Base-by-base conservation (phyloP, 805 yeast species). In the Cyberlindnera meyerae region DNA sequence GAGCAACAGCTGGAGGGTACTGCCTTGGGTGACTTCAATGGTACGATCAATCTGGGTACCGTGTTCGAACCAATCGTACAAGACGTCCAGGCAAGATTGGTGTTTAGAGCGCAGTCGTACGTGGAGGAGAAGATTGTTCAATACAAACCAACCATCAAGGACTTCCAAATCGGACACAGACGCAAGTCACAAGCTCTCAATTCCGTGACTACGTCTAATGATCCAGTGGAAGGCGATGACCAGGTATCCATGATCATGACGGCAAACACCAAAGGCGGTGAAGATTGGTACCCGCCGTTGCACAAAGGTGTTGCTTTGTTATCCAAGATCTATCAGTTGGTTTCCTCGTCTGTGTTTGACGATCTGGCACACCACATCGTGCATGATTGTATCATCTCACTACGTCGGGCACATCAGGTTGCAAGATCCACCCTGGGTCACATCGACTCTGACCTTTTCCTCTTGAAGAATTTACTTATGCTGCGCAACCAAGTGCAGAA, bases 311-410 rank as follows among this genome's bases (percentile, higher is more conserved):
- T 88, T 29, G 71, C 80, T 1, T 61, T 90, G 6, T 62, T 89
- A 21, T 79, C 87, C 24, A 82, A 77, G 54, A 81, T 89, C 16
- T 85, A 86, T 54, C 94, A 85, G 50, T 65, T 88, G 49, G 73
- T 90, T 25, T 80, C 81, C 46, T 77, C 89, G 2, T 63, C 71
- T 11, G 83, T 87, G 2, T 90, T 89, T 61, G 95, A 87, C 55
- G 95, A 86, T 52, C 62, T 89, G 45, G 95, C 96, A 0, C 95
- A 87, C 56, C 77, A 82, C 39, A 79, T 87, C 35, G 83, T 90
- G 4, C 96, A 85, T 54, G 73, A 82, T 29, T 80, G 93, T 49
- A 73, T 87, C 25, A 51, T 62, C 12, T 75, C 93, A 6, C 60
- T 87, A 48, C 71, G 73, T 37, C 60, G 63, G 12, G 81, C 82